A percentile compares a stretch with the other conserved stretches of the same genome.
These are phyloP conservation scores for Kodamaea arcana DNA, from an alignment of 1,139 yeast species.

Conservation along the genomic window DNA sequence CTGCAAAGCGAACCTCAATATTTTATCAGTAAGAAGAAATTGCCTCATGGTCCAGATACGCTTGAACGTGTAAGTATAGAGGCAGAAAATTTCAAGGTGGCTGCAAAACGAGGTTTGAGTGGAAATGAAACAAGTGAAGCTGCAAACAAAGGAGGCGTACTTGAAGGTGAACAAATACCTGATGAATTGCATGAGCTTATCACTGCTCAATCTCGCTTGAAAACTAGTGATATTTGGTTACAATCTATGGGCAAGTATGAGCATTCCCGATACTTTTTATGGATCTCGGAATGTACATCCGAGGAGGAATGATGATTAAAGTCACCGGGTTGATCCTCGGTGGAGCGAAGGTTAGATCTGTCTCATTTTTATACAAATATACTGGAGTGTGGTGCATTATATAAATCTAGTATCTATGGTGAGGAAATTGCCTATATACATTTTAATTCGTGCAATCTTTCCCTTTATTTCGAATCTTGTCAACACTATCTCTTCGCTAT, in stretches of 20 bases:
- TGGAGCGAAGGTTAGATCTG: too few relatives aligned
- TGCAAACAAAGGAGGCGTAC: too few relatives aligned
- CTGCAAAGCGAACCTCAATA: slow-evolving; percentile 51
- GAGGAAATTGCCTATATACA: neutral
- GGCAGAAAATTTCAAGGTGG: neutral
- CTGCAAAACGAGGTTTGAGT: too few relatives aligned
- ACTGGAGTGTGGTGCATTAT: too few relatives aligned
- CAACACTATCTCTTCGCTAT: neutral
- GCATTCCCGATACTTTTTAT: slow-evolving; percentile 31
- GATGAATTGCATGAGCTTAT: neutral
- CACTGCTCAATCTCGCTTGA: slow-evolving; percentile 1
- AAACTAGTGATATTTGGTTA: slow-evolving; percentile 18
- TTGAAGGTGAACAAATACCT: neutral
- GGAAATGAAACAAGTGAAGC: too few relatives aligned
- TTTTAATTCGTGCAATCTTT: too few relatives aligned
- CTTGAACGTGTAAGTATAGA: slow-evolving; percentile 14
- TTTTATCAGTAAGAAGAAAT: slow-evolving; percentile 34
- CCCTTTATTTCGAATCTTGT: neutral
- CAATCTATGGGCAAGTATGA: slow-evolving; percentile 26
- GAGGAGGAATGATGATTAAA: too few relatives aligned
- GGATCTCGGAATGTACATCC: slow-evolving; percentile 36
- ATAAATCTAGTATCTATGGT: too few relatives aligned
- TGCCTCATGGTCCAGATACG: slow-evolving; percentile 44
- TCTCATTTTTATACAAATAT: too few relatives aligned
- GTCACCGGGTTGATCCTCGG: too few relatives aligned